These are phyloP conservation scores for Nissolia schottii DNA, from an alignment of 306 rosid species.

Conservation along the genomic window DNA sequence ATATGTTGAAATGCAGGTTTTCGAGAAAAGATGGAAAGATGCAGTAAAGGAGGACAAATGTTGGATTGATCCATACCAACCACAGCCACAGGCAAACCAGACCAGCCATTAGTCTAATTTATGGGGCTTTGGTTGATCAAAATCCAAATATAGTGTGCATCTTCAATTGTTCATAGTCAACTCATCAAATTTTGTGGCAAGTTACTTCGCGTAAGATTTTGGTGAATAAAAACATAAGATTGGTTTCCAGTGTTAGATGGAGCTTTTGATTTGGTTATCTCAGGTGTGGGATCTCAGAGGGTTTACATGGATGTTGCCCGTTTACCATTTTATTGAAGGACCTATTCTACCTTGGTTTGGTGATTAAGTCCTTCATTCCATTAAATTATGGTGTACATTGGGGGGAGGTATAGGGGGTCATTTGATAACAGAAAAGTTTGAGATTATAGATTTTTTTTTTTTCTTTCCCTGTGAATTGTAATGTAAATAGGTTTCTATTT, in stretches of 20 bases:
- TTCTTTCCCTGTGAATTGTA: neutral
- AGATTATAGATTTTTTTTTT: neutral
- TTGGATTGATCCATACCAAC: constrained; percentile 56
- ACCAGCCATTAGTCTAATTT: constrained; percentile 9
- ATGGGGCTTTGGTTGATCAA: neutral
- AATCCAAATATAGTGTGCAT: neutral
- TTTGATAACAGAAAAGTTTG: constrained; percentile 14
- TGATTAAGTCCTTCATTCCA: constrained; percentile 15
- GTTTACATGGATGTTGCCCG: neutral
- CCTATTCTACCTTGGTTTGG: neutral
- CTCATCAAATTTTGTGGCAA: constrained; percentile 3
- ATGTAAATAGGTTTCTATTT: constrained; percentile 19
- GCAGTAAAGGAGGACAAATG: constrained; percentile 44
- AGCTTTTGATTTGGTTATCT: neutral
- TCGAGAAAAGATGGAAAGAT: constrained; percentile 40
- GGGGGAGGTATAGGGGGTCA: constrained; percentile 9
- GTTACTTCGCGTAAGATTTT: neutral
- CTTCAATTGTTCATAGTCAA: constrained; percentile 10
- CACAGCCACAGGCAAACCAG: constrained; percentile 18
- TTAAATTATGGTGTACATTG: constrained; percentile 25
- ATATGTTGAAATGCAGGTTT: constrained; percentile 42
- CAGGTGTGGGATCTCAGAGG: neutral
- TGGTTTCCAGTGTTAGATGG: neutral
- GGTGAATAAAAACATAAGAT: neutral
- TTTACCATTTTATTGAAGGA: neutral